phyloP scores from a whole-genome alignment of 2,329 filamentous ascomycete species.

The Paramyrothecium roridum region DNA sequence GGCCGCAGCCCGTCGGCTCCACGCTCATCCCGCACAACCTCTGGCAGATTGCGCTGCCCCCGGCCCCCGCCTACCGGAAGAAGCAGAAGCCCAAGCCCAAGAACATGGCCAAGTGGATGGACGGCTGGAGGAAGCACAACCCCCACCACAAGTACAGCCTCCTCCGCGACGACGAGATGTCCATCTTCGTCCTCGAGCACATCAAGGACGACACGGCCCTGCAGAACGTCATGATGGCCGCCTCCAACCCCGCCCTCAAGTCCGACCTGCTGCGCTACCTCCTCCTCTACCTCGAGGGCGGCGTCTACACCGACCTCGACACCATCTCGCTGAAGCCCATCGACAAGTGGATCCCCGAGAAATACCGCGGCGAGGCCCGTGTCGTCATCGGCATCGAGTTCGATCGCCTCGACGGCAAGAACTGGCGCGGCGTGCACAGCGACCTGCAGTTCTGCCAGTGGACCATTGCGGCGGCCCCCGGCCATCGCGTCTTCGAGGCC shows the following conservation, averaged over 20 bases:
- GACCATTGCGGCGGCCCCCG: slow-evolving; percentile 28
- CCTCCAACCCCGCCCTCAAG: slow-evolving; percentile 21
- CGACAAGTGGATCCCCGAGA: slow-evolving; percentile 24
- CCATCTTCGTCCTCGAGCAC: neutral
- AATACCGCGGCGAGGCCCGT: slow-evolving; percentile 10
- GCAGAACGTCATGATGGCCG: neutral
- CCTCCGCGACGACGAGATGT: neutral
- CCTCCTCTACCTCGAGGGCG: slow-evolving; percentile 24
- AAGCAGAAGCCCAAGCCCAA: too few relatives aligned
- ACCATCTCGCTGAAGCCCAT: slow-evolving; percentile 52
- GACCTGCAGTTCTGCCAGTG: slow-evolving; percentile 30
- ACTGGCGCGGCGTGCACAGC: slow-evolving; percentile 23
- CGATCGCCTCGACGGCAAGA: slow-evolving; percentile 19
- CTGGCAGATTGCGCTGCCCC: neutral
- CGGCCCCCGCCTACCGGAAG: too few relatives aligned
- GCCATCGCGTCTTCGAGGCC: slow-evolving; percentile 23
- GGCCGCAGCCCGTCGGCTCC: neutral
- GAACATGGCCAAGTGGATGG: neutral
- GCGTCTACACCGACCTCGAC: slow-evolving; percentile 57
- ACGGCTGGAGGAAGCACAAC: neutral
- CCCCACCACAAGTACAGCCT: neutral
- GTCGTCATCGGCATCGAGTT: slow-evolving; percentile 27
- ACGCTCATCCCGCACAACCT: neutral
- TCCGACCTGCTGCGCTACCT: slow-evolving; percentile 25
- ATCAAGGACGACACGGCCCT: neutral